phyloP scores from a whole-genome alignment of 352 stramenopile species.

The Phytophthora melonis region DNA sequence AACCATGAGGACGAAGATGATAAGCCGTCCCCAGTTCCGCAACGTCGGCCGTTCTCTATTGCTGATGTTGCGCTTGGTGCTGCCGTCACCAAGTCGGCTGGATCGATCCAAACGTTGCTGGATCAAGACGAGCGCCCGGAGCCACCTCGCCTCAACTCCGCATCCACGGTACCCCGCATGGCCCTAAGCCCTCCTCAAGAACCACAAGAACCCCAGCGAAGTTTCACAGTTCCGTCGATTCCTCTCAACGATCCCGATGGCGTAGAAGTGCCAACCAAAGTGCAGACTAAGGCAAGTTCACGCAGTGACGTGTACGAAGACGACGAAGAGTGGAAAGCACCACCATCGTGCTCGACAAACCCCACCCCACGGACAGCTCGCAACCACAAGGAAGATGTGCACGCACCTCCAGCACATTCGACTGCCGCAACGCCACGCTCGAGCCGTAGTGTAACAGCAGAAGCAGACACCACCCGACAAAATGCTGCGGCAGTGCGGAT shows the following conservation, averaged over 20 bases:
- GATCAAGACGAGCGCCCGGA: slow-evolving; percentile 2
- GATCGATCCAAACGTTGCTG: slow-evolving; percentile 1
- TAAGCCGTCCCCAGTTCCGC: not conserved
- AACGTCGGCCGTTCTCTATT: slow-evolving; percentile 15
- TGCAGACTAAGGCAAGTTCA: not conserved
- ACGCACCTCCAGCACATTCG: not conserved
- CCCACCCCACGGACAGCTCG: slow-evolving; percentile 6
- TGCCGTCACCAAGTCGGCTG: slow-evolving; percentile 13
- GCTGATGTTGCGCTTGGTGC: slow-evolving; percentile 21
- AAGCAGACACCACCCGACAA: slow-evolving; percentile 1
- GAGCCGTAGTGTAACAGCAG: not conserved
- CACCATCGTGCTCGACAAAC: not conserved
- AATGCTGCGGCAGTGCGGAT: slow-evolving; percentile 47
- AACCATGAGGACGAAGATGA: not conserved
- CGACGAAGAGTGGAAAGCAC: slow-evolving; percentile 22
- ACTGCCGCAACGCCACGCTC: slow-evolving; percentile 6
- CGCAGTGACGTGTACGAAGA: slow-evolving; percentile 20
- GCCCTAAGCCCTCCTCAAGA: slow-evolving; percentile 17
- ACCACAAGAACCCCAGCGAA: slow-evolving; percentile 18
- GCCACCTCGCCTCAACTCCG: slow-evolving; percentile 10
- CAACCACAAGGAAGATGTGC: not conserved
- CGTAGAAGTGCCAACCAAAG: not conserved
- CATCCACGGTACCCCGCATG: slow-evolving; percentile 25
- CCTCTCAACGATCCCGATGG: not conserved
- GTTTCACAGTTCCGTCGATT: slow-evolving; percentile 28